Conservation (phyloP, 768 basidiomycete genomes). For the Suillus alpinus region DNA sequence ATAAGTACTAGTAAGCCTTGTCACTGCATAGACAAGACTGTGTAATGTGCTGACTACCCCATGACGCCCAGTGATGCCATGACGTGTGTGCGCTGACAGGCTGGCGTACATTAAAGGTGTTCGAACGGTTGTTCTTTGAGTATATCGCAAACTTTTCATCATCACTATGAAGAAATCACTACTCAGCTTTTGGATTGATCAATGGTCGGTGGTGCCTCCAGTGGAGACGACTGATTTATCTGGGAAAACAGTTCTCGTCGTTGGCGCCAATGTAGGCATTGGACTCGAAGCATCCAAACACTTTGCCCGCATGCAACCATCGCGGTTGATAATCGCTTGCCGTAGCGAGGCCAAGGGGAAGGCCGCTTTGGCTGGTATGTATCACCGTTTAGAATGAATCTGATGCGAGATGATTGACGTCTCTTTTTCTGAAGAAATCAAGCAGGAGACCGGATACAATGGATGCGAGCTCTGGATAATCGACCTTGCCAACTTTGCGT, state of each 20-base stretch:
- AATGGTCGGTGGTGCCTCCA: slow-evolving; percentile 16
- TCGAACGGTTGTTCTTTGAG: too few relatives aligned
- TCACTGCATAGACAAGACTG: too few relatives aligned
- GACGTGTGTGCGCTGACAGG: too few relatives aligned
- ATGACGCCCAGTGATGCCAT: too few relatives aligned
- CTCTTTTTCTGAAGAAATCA: slow-evolving; percentile 19
- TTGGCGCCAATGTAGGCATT: slow-evolving; percentile 31
- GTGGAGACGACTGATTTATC: slow-evolving; percentile 20
- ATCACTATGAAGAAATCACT: slow-evolving; percentile 10
- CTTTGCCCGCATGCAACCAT: too few relatives aligned
- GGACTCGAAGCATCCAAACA: slow-evolving; percentile 32
- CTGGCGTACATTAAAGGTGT: too few relatives aligned
- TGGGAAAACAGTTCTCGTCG: slow-evolving; percentile 28
- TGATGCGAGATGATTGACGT: neutral
- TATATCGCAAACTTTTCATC: neutral
- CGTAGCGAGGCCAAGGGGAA: too few relatives aligned
- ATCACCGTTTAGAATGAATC: slow-evolving; percentile 3
- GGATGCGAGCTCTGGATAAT: slow-evolving; percentile 38
- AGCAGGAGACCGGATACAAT: slow-evolving; percentile 24
- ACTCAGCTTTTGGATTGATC: slow-evolving; percentile 8
- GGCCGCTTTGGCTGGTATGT: too few relatives aligned
- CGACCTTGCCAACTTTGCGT: slow-evolving; percentile 40
- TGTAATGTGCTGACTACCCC: too few relatives aligned
- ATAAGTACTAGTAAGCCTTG: too few relatives aligned
- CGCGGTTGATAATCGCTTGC: too few relatives aligned